phyloP scores from a whole-genome alignment of 2,329 filamentous ascomycete genomes.

The Sordariomycetes sp. region DNA sequence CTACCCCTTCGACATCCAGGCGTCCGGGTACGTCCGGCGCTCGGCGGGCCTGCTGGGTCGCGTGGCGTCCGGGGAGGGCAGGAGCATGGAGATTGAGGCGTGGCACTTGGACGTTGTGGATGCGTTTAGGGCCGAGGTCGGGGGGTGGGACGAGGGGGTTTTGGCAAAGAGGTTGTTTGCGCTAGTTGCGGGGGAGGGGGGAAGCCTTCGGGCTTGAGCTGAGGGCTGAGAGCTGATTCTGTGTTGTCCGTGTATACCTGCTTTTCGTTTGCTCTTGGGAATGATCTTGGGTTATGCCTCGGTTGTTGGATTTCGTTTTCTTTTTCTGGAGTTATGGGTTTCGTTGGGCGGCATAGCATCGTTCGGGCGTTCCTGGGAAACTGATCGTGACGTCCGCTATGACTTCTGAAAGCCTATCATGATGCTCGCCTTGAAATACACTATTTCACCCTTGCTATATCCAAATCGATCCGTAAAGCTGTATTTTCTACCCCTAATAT shows the following conservation, averaged over 20 bases:
- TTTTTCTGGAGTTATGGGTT: conserved; percentile 6
- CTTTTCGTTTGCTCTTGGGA: neutral
- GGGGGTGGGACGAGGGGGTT: conserved; percentile 33
- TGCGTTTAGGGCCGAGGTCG: conserved; percentile 33
- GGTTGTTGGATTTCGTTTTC: conserved; percentile 6
- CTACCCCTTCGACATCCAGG: conserved; percentile 17
- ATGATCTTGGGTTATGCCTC: neutral
- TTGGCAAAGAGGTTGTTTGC: conserved; percentile 39
- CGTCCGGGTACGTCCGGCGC: conserved; percentile 12
- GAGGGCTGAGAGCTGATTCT: neutral
- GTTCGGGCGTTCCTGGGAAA: neutral
- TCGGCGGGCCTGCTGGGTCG: conserved; percentile 30
- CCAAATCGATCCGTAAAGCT: neutral
- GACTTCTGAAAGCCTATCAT: neutral
- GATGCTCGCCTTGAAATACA: neutral
- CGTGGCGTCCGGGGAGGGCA: conserved; percentile 29
- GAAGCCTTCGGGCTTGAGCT: conserved; percentile 7
- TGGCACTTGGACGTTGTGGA: conserved; percentile 48
- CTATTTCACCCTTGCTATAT: neutral
- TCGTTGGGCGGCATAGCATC: neutral
- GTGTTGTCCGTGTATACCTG: neutral
- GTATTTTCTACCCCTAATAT: neutral
- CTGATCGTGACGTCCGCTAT: neutral
- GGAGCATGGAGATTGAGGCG: conserved; percentile 31
- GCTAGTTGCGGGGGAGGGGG: conserved; percentile 35